Evolutionary conservation across 495 filamentous ascomycete genomes (phyloP).

Genomic region (Penicillium coffeae): DNA sequence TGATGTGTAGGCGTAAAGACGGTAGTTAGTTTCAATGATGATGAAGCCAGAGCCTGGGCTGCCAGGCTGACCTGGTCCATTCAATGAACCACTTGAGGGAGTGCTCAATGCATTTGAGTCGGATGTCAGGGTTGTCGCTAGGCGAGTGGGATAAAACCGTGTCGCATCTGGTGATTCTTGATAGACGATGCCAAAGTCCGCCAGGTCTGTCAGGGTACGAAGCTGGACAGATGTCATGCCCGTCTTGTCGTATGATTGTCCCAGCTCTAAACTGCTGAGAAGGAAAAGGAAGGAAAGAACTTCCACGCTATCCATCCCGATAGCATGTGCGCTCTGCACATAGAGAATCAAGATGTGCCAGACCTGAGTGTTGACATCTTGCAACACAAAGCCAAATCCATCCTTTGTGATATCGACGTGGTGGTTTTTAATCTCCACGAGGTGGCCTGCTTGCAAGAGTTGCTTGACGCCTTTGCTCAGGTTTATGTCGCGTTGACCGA

Average conservation of each 20-base stretch:
- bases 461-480: slow-evolving; percentile 79
- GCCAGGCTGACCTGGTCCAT: slow-evolving; percentile 31
- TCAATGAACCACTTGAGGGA: slow-evolving; percentile 31
- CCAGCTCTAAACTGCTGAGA: slow-evolving; percentile 88
- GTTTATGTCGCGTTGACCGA: slow-evolving; percentile 42
- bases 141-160: slow-evolving; percentile 90
- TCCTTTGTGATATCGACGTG: slow-evolving; percentile 75
- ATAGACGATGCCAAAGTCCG: slow-evolving; percentile 91
- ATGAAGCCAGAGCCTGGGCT: slow-evolving; percentile 71
- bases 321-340: slow-evolving; percentile 75
- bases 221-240: slow-evolving; percentile 74
- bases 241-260: slow-evolving; percentile 77
- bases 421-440: slow-evolving; percentile 64
- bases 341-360: slow-evolving; percentile 94
- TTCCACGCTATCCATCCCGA: slow-evolving; percentile 82
- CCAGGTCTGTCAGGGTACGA: slow-evolving; percentile 79
- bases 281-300: slow-evolving; percentile 95
- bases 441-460: slow-evolving; percentile 70
- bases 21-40: slow-evolving; percentile 98
- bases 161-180: slow-evolving; percentile 50
- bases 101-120: slow-evolving; percentile 60
- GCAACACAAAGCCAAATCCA: slow-evolving; percentile 90
- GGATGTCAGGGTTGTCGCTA: slow-evolving; percentile 91
- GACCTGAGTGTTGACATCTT: slow-evolving; percentile 93
- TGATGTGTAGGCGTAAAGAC: slow-evolving; percentile 91